Percentiles rank a stretch among this genome's conserved stretches.
Conservation (phyloP, 2,329 filamentous ascomycete species). For the Neoascochyta sp. region DNA sequence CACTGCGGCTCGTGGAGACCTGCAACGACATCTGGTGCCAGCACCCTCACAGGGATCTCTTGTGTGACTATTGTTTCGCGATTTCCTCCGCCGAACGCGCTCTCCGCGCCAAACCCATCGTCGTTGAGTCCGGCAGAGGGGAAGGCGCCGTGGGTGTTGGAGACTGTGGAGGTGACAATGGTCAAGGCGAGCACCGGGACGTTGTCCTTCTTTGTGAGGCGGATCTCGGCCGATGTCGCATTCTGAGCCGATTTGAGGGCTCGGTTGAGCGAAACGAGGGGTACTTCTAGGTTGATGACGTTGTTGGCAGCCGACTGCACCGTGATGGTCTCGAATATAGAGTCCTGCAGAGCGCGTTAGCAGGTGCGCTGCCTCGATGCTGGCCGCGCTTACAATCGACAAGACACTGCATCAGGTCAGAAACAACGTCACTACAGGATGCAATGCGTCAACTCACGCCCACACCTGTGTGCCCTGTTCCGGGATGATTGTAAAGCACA, state of each 20-base stretch:
- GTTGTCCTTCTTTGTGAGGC: conserved; percentile 88
- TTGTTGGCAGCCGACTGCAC: conserved; percentile 85
- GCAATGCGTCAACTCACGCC: conserved; percentile 60
- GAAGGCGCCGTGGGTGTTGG: conserved; percentile 44
- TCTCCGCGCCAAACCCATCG: conserved; percentile 25
- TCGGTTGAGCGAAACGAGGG: conserved; percentile 79
- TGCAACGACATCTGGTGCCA: conserved; percentile 79
- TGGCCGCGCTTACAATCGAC: conserved; percentile 40
- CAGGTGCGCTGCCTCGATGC: background rate
- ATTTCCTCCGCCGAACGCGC: conserved; percentile 49
- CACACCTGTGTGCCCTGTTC: conserved; percentile 95
- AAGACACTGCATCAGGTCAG: conserved; percentile 38
- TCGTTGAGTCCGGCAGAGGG: conserved; percentile 23
- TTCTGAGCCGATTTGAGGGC: conserved; percentile 86
- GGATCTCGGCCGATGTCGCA: conserved; percentile 75
- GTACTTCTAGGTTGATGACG: conserved; percentile 94
- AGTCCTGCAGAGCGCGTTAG: conserved; percentile 55
- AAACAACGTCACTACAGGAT: conserved; percentile 7
- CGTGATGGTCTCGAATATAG: conserved; percentile 84
- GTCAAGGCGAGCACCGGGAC: conserved; percentile 85
- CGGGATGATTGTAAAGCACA: conserved; percentile 93
- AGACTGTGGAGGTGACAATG: conserved; percentile 68
- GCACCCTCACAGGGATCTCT: conserved; percentile 89
- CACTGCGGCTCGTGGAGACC: conserved; percentile 90
- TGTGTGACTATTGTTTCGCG: conserved; percentile 92